A percentile compares a stretch with the other conserved stretches of the same genome.
Evolutionary conservation across 2,329 filamentous ascomycete species (phyloP).

Genomic region (Pseudomassariella vexata): DNA sequence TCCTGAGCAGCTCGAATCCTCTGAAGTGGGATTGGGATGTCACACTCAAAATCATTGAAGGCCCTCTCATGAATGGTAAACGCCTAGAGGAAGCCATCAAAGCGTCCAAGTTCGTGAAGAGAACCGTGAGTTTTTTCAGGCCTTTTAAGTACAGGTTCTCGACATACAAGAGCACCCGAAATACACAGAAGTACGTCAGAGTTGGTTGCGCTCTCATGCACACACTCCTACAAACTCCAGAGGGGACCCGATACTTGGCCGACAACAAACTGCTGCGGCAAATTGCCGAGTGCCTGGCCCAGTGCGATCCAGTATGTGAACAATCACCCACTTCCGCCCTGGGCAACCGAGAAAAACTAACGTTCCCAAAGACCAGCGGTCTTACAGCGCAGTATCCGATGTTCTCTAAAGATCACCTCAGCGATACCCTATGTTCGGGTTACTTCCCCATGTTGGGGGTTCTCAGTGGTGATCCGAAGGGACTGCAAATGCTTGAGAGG

Average conservation of each 20-base stretch:
- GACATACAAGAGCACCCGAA: slow-evolving; percentile 81
- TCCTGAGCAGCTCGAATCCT: slow-evolving; percentile 84
- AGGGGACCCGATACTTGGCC: slow-evolving; percentile 78
- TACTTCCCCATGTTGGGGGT: slow-evolving; percentile 93
- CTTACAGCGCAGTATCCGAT: slow-evolving; percentile 79
- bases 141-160: slow-evolving; percentile 97
- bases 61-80: slow-evolving; percentile 84
- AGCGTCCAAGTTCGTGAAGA: slow-evolving; percentile 92
- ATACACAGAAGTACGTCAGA: slow-evolving; percentile 88
- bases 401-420: slow-evolving; percentile 79
- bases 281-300: slow-evolving; percentile 90
- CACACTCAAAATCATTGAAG: slow-evolving; percentile 85
- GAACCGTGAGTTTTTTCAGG: slow-evolving; percentile 88
- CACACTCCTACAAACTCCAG: slow-evolving; percentile 75
- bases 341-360: slow-evolving; percentile 4
- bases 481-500: slow-evolving; percentile 82
- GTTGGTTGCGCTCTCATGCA: slow-evolving; percentile 86
- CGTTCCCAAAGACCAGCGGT: slow-evolving; percentile 50
- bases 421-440: slow-evolving; percentile 81
- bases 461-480: slow-evolving; percentile 74
- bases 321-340: no score
- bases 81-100: slow-evolving; percentile 90
- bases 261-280: slow-evolving; percentile 93
- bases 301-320: slow-evolving; percentile 73
- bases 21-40: slow-evolving; percentile 97